A percentile compares a stretch with the other conserved stretches of the same genome.
Conservation (phyloP, 148 eudicot genomes). For the Arctostaphylos glauca region DNA sequence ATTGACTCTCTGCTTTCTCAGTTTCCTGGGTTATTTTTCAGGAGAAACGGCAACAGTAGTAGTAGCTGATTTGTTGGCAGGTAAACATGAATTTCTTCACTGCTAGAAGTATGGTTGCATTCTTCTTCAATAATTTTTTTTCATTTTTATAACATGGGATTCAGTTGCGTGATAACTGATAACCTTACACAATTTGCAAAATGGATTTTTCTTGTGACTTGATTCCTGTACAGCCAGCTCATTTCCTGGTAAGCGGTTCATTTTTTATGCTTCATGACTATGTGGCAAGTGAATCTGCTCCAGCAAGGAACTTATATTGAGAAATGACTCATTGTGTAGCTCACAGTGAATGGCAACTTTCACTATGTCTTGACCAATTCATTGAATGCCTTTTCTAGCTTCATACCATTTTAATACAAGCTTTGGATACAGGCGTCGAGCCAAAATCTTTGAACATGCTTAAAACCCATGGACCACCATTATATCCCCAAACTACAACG, state of each 20-base stretch:
- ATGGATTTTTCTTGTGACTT: neutral
- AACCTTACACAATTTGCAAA: neutral
- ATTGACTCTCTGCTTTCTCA: slow-evolving; percentile 41
- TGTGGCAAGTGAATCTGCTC: neutral
- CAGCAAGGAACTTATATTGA: neutral
- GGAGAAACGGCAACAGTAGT: slow-evolving; percentile 29
- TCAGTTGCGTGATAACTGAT: neutral
- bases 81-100: neutral
- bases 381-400: neutral
- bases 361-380: neutral
- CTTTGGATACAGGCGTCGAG: neutral
- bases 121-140: neutral
- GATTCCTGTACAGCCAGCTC: neutral
- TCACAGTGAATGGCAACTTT: neutral
- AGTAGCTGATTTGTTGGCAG: slow-evolving; percentile 17
- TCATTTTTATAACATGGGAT: neutral
- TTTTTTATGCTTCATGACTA: neutral
- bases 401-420: neutral
- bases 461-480: too few relatives aligned
- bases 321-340: neutral
- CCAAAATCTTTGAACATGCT: neutral
- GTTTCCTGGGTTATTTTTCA: slow-evolving; percentile 38
- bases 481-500: too few relatives aligned
- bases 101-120: neutral
- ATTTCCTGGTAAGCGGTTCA: neutral